A percentile compares a stretch with the other conserved stretches of the same genome.
These are phyloP conservation scores for Rubia balearica DNA, from an alignment of 305 asterid genomes.

Conservation along the genomic window DNA sequence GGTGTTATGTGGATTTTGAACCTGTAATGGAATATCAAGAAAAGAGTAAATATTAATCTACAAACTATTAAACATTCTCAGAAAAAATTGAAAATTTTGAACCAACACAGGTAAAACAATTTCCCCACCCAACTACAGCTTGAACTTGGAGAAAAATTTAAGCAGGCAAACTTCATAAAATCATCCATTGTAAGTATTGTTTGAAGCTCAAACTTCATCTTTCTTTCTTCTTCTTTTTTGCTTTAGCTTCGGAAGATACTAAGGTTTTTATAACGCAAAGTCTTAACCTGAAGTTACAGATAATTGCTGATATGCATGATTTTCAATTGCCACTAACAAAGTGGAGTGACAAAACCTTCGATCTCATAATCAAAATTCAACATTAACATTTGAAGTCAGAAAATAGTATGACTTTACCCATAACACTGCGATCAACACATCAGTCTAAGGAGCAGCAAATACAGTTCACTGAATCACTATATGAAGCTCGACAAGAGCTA, in stretches of 20 bases:
- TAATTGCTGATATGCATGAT: background rate
- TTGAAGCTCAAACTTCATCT: background rate
- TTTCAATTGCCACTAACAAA: background rate
- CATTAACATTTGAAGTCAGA: background rate
- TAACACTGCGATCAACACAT: background rate
- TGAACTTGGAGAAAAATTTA: background rate
- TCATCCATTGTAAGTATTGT: background rate
- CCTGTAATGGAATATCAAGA: conserved; percentile 38
- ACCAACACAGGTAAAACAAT: background rate
- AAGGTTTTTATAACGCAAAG: background rate
- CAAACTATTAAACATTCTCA: background rate
- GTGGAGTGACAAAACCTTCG: background rate
- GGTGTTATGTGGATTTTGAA: conserved; percentile 85
- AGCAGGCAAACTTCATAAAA: too few species aligned
- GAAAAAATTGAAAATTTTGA: background rate
- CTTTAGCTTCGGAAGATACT: background rate
- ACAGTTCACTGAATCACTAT: background rate
- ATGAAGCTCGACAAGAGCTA: background rate
- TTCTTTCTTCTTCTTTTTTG: too few species aligned
- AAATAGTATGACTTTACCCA: too few species aligned
- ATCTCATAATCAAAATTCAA: background rate
- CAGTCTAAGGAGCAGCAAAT: background rate
- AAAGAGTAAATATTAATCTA: background rate
- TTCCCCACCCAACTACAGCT: conserved; percentile 1
- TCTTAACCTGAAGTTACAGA: background rate